Conservation (phyloP, 441 rosid genomes). For the Cnidoscolus chayamansa region DNA sequence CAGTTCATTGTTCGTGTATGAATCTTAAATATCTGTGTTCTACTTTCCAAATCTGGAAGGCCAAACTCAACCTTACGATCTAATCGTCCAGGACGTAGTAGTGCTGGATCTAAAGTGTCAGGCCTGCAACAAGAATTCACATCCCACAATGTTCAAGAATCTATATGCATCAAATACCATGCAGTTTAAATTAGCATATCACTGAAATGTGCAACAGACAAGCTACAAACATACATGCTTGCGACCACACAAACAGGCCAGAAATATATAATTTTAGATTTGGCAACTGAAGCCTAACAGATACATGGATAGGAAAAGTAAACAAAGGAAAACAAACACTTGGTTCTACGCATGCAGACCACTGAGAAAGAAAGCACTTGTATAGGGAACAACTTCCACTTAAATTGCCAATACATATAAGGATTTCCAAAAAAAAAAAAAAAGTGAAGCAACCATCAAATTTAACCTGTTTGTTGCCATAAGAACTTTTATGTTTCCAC, state of each 20-base stretch:
- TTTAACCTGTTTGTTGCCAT: conserved; percentile 87
- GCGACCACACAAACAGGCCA: background rate
- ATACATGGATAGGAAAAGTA: background rate
- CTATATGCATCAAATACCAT: background rate
- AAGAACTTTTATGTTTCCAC: conserved; percentile 91
- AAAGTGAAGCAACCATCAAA: background rate
- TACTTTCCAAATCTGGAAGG: conserved; percentile 79
- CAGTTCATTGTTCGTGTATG: conserved; percentile 91
- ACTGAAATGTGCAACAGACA: background rate
- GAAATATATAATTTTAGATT: background rate
- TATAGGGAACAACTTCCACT: background rate
- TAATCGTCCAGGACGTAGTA: conserved; percentile 80
- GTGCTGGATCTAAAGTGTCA: conserved; percentile 84
- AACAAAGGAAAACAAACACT: background rate
- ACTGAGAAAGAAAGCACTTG: background rate
- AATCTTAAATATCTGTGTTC: conserved; percentile 85
- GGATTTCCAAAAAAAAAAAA: background rate
- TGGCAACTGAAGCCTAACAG: background rate
- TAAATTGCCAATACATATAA: background rate
- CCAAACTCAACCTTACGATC: conserved; percentile 94
- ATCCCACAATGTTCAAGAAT: background rate
- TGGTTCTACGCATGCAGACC: background rate
- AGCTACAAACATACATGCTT: background rate
- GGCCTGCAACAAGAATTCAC: conserved; percentile 46
- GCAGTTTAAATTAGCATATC: background rate